Evolutionary conservation across 2,329 filamentous ascomycete genomes (phyloP).

Genomic region (Rhytidhysteron rufulum): DNA sequence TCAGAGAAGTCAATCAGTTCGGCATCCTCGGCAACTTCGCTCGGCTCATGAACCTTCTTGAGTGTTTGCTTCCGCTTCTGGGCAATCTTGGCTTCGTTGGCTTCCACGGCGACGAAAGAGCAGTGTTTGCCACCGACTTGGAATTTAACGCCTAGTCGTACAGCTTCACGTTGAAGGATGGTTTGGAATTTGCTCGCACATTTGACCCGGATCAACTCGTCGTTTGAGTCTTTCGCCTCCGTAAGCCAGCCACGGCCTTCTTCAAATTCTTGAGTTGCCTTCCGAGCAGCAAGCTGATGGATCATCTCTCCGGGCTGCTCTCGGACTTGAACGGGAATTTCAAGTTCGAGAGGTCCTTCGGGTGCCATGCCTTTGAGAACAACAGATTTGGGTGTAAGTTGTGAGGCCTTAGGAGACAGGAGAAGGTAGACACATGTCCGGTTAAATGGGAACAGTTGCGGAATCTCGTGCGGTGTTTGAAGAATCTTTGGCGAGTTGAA

Average conservation of each 20-base stretch:
- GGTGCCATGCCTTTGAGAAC: conserved; percentile 53
- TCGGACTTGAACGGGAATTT: conserved; percentile 56
- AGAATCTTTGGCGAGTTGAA: conserved; percentile 53
- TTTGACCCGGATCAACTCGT: conserved; percentile 31
- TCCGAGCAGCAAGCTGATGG: conserved; percentile 65
- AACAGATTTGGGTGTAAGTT: conserved; percentile 49
- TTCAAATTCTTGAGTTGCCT: conserved; percentile 64
- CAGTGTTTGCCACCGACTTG: conserved; percentile 66
- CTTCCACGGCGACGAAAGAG: conserved; percentile 64
- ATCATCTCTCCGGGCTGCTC: conserved; percentile 50
- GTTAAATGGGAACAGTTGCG: conserved; percentile 61
- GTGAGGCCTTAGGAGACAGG: conserved; percentile 49
- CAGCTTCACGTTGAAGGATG: conserved; percentile 61
- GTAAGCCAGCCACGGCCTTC: conserved; percentile 60
- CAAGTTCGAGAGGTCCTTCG: conserved; percentile 56
- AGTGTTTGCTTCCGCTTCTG: conserved; percentile 10
- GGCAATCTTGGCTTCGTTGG: conserved; percentile 24
- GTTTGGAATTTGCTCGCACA: conserved; percentile 47
- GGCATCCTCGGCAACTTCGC: conserved; percentile 3
- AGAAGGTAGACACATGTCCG: conserved; percentile 63
- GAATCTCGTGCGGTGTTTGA: conserved; percentile 60
- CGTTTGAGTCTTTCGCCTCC: conserved; percentile 30
- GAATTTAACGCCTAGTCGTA: conserved; percentile 60
- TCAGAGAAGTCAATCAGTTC: conserved; percentile 1
- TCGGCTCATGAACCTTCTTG: conserved; percentile 7